A percentile compares a stretch with the other conserved stretches of the same genome.
Evolutionary conservation across 2,329 filamentous ascomycete genomes (phyloP).

Genomic region (Arthrocladium fulminans): DNA sequence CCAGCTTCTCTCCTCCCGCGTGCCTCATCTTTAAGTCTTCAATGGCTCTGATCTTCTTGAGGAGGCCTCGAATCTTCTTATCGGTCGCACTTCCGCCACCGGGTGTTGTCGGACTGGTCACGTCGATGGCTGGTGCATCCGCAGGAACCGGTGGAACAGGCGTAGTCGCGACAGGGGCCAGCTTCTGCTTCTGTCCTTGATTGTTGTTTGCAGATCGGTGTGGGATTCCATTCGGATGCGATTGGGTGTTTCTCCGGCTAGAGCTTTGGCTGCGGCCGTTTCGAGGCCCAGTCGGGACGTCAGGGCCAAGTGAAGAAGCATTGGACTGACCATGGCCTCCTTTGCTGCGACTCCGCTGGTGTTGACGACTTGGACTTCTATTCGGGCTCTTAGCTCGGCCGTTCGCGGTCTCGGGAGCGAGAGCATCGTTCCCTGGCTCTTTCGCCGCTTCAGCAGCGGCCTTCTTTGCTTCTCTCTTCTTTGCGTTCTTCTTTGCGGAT

Average conservation of each 20-base stretch:
- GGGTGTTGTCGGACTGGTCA: slow-evolving; percentile 24
- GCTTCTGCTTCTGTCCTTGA: slow-evolving; percentile 28
- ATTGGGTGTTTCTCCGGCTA: slow-evolving; percentile 21
- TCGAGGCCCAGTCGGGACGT: slow-evolving; percentile 18
- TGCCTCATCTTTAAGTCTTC: slow-evolving; percentile 97
- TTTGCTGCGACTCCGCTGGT: slow-evolving; percentile 47
- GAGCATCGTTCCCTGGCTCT: slow-evolving; percentile 23
- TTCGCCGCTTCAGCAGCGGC: slow-evolving; percentile 67
- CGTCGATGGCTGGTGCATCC: slow-evolving; percentile 23
- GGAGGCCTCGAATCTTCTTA: slow-evolving; percentile 85
- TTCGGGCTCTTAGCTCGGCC: slow-evolving; percentile 20
- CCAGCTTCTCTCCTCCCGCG: slow-evolving; percentile 88
- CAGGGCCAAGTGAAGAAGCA: slow-evolving; percentile 16
- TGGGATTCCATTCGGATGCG: slow-evolving; percentile 36
- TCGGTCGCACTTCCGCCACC: slow-evolving; percentile 56
- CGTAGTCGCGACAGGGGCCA: slow-evolving; percentile 24
- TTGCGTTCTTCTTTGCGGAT: slow-evolving; percentile 90
- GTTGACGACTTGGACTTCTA: slow-evolving; percentile 38
- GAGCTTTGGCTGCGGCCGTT: slow-evolving; percentile 23
- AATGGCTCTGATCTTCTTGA: slow-evolving; percentile 97
- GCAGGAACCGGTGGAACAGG: slow-evolving; percentile 26
- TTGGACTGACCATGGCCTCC: slow-evolving; percentile 12
- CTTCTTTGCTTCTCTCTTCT: slow-evolving; percentile 93
- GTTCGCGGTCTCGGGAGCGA: slow-evolving; percentile 18
- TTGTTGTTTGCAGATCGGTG: slow-evolving; percentile 12